phyloP scores from a whole-genome alignment of 2,329 filamentous ascomycete species.

The Nothophoma quercina region DNA sequence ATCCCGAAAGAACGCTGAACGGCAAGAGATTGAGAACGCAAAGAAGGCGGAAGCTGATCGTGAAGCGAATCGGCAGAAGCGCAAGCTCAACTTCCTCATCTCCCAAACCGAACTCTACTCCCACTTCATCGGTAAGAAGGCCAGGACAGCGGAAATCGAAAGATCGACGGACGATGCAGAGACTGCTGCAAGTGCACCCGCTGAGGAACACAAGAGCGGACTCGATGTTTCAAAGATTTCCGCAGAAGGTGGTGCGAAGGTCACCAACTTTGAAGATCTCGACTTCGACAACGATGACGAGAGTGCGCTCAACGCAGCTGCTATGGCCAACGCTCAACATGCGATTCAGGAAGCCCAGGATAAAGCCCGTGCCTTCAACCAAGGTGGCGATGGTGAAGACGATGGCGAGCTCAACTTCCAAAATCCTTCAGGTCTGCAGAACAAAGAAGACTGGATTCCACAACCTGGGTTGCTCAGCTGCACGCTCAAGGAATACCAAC shows the following conservation, averaged over 20 bases:
- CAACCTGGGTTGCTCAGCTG: constrained; percentile 94
- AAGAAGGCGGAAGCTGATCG: constrained; percentile 97
- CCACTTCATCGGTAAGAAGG: constrained; percentile 99
- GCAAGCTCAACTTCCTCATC: constrained; percentile 99
- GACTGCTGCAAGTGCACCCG: constrained; percentile 54
- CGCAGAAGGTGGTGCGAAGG: constrained; percentile 67
- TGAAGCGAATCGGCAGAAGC: constrained; percentile 95
- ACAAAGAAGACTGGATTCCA: constrained; percentile 79
- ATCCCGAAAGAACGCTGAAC: constrained; percentile 90
- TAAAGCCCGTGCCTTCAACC: constrained; percentile 92
- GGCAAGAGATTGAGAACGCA: constrained; percentile 93
- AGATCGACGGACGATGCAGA: constrained; percentile 80
- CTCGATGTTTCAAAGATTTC: constrained; percentile 58
- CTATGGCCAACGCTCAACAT: constrained; percentile 94
- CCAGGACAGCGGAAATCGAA: constrained; percentile 96
- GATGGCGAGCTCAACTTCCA: constrained; percentile 99
- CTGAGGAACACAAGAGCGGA: constrained; percentile 50
- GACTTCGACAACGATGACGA: constrained; percentile 98
- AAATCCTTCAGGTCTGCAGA: constrained; percentile 93
- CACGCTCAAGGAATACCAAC: constrained; percentile 96
- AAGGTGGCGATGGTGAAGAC: constrained; percentile 61
- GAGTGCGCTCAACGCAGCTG: constrained; percentile 77
- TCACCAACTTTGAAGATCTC: constrained; percentile 92
- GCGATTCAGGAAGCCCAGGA: constrained; percentile 94
- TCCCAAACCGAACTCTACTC: constrained; percentile 99